A percentile compares a stretch with the other conserved stretches of the same genome.
phyloP scores from a whole-genome alignment of 768 basidiomycete species.

The Wakefieldia striispora region DNA sequence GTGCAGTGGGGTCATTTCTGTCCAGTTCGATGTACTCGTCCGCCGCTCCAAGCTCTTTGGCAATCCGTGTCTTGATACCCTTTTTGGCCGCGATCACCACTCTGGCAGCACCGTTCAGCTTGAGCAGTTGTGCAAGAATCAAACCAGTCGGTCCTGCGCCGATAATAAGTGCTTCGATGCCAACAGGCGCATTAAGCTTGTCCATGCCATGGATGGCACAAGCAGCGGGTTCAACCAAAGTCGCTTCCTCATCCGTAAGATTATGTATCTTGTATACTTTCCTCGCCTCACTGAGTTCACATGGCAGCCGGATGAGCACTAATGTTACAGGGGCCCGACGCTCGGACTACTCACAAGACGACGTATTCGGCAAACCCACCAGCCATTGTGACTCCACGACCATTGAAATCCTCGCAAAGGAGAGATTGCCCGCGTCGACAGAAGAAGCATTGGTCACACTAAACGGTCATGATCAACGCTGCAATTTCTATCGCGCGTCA shows the following conservation, averaged over 20 bases:
- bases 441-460: conserved; percentile 84
- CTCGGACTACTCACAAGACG: conserved; percentile 54
- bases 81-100: conserved; percentile 84
- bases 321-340: too few species aligned
- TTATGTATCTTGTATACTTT: conserved; percentile 84
- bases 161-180: conserved; percentile 74
- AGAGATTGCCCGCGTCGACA: conserved; percentile 76
- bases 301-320: not conserved
- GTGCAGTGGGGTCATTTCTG: conserved; percentile 59
- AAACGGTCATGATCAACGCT: not conserved
- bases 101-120: conserved; percentile 75
- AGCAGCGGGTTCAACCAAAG: conserved; percentile 80
- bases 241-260: conserved; percentile 80
- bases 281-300: conserved; percentile 48
- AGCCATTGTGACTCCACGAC: conserved; percentile 70
- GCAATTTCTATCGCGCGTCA: not conserved
- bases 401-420: conserved; percentile 79
- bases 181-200: conserved; percentile 74
- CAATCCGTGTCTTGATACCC: conserved; percentile 84
- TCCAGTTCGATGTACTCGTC: conserved; percentile 86
- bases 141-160: conserved; percentile 87
- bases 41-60: conserved; percentile 67
- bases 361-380: conserved; percentile 90
- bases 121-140: conserved; percentile 82
- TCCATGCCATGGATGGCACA: conserved; percentile 89